Conservation (phyloP, 805 yeast genomes). For the Candida fluviatilis region DNA sequence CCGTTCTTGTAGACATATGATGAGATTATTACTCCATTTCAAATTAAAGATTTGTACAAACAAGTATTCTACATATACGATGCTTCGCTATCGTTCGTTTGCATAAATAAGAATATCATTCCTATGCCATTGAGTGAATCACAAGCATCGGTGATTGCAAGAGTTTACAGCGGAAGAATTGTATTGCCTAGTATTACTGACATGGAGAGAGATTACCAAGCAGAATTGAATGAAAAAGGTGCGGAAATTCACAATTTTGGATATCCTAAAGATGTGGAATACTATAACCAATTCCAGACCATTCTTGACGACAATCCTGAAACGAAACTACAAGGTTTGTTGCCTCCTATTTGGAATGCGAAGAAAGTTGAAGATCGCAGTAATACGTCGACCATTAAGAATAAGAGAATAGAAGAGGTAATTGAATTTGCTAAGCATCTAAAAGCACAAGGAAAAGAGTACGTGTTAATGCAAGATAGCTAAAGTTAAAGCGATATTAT, state of each 20-base stretch:
- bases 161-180: constrained; percentile 39
- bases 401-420: constrained; percentile 5
- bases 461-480: not conserved
- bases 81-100: constrained; percentile 40
- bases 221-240: constrained; percentile 24
- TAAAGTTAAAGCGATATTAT: too few species aligned
- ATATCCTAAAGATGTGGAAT: constrained; percentile 57
- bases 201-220: constrained; percentile 29
- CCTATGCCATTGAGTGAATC: constrained; percentile 50
- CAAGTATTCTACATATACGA: constrained; percentile 45
- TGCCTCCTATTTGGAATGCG: constrained; percentile 8
- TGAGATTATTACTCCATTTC: constrained; percentile 19
- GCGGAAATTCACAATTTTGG: constrained; percentile 36
- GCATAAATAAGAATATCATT: constrained; percentile 42
- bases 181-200: constrained; percentile 34
- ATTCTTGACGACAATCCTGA: constrained; percentile 8
- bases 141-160: constrained; percentile 42
- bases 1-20: constrained; percentile 28
- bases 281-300: constrained; percentile 40
- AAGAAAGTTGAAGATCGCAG: constrained; percentile 4
- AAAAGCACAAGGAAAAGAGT: constrained; percentile 7
- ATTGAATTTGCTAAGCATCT: constrained; percentile 9
- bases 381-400: constrained; percentile 5
- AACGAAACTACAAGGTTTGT: constrained; percentile 4
- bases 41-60: constrained; percentile 37